Conservation (phyloP, 1,284 basidiomycete genomes). For the Microbotryomycetes sp. region DNA sequence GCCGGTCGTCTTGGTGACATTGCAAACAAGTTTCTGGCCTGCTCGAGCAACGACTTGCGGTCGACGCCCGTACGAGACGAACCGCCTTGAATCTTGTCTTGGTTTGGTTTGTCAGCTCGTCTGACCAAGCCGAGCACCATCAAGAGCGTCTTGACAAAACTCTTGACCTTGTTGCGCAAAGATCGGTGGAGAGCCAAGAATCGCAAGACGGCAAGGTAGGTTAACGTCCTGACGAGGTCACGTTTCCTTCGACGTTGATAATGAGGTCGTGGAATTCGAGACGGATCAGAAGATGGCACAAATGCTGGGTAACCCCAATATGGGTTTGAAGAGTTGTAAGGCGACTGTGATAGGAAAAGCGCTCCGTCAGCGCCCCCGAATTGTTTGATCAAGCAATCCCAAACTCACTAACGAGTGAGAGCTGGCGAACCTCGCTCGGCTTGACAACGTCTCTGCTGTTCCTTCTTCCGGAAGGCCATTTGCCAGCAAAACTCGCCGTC, state of each 20-base stretch:
- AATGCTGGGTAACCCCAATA: conserved; percentile 72
- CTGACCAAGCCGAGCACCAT: not conserved
- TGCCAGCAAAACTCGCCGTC: not conserved
- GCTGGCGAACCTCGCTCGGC: conserved; percentile 11
- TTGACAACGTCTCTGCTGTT: not conserved
- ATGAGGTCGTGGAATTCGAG: conserved; percentile 29
- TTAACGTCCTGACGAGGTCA: conserved; percentile 60
- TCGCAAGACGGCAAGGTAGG: conserved; percentile 48
- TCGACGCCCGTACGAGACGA: not conserved
- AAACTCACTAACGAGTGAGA: conserved; percentile 6
- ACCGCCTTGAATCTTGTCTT: not conserved
- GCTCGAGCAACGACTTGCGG: not conserved
- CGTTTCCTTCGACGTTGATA: conserved; percentile 60
- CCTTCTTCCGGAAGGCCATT: not conserved
- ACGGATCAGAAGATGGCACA: conserved; percentile 37
- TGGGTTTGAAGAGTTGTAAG: conserved; percentile 54
- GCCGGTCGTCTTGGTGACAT: not conserved
- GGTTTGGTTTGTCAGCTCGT: no score
- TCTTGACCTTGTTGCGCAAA: not conserved
- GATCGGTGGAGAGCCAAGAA: conserved; percentile 32
- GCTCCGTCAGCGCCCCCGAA: not conserved
- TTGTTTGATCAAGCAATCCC: not conserved
- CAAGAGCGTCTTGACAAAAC: not conserved
- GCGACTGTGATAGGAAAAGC: conserved; percentile 20
- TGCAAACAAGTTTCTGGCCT: not conserved